Evolutionary conservation across 352 stramenopile genomes (phyloP).

Genomic region (Phytophthora brassicae): DNA sequence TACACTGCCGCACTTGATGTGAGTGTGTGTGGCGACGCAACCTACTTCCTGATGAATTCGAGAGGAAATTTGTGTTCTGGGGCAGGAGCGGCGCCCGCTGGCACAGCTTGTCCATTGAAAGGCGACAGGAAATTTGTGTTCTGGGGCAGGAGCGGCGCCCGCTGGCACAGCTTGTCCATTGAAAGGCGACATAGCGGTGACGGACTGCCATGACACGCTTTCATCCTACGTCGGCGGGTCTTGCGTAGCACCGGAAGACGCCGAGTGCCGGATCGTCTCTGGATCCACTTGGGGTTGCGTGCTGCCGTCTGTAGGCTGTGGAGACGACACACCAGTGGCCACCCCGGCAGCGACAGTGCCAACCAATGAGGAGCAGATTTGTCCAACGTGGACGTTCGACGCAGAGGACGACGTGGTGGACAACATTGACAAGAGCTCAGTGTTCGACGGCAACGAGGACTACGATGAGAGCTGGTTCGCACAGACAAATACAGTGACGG

Average conservation of each 20-base stretch:
- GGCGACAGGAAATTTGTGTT: constrained; percentile 25
- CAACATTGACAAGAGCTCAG: constrained; percentile 23
- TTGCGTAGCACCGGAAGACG: constrained; percentile 43
- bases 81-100: constrained; percentile 24
- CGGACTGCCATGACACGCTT: constrained; percentile 47
- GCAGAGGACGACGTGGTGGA: constrained; percentile 14
- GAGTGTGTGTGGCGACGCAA: constrained; percentile 49
- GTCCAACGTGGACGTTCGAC: constrained; percentile 23
- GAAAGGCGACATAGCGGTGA: constrained; percentile 40
- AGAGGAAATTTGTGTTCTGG: constrained; percentile 26
- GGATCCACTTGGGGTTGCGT: constrained; percentile 39
- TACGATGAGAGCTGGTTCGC: constrained; percentile 34
- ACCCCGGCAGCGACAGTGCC: constrained; percentile 19
- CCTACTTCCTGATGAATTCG: constrained; percentile 31
- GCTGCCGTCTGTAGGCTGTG: constrained; percentile 35
- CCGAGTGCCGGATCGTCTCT: constrained; percentile 45
- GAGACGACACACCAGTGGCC: not conserved
- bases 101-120: constrained; percentile 47
- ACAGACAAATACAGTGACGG: constrained; percentile 19
- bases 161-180: constrained; percentile 45
- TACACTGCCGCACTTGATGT: constrained; percentile 24
- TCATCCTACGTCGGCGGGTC: constrained; percentile 36
- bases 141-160: constrained; percentile 19
- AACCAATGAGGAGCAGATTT: constrained; percentile 4
- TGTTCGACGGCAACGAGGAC: constrained; percentile 26